Percentiles rank a stretch among this genome's conserved stretches.
These are phyloP conservation scores for Rhodotorula taiwanensis DNA, from an alignment of 768 basidiomycete species.

Conservation along the genomic window DNA sequence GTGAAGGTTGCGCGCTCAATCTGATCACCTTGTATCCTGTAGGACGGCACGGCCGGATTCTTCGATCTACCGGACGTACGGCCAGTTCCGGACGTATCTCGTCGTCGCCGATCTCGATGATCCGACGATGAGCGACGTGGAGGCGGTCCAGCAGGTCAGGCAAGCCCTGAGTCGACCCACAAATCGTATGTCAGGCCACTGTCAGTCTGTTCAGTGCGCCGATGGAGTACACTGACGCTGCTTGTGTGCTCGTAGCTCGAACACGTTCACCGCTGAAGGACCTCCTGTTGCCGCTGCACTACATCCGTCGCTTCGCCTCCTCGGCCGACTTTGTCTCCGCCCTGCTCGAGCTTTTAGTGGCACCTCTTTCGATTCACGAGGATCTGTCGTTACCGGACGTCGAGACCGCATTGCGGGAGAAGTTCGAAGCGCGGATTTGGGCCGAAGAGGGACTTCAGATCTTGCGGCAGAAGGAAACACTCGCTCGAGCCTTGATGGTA, in stretches of 20 bases:
- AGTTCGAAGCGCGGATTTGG: neutral
- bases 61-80: slow-evolving; percentile 1
- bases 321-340: too few species aligned
- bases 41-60: slow-evolving; percentile 1
- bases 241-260: neutral
- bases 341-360: neutral
- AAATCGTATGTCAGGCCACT: neutral
- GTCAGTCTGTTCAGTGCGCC: neutral
- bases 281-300: neutral
- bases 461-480: neutral
- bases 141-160: neutral
- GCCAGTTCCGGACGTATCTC: neutral
- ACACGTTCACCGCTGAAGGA: neutral
- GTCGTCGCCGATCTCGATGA: neutral
- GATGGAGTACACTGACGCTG: too few species aligned
- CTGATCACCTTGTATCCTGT: neutral
- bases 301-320: too few species aligned
- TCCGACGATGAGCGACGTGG: too few species aligned
- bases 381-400: too few species aligned
- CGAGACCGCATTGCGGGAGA: too few species aligned
- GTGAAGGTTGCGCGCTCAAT: neutral
- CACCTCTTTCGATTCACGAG: neutral
- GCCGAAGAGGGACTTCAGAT: neutral
- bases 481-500: neutral
- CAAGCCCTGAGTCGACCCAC: neutral